A percentile compares a stretch with the other conserved stretches of the same genome.
phyloP scores from a whole-genome alignment of 768 basidiomycete genomes.

The Lanmaoa rubissima region DNA sequence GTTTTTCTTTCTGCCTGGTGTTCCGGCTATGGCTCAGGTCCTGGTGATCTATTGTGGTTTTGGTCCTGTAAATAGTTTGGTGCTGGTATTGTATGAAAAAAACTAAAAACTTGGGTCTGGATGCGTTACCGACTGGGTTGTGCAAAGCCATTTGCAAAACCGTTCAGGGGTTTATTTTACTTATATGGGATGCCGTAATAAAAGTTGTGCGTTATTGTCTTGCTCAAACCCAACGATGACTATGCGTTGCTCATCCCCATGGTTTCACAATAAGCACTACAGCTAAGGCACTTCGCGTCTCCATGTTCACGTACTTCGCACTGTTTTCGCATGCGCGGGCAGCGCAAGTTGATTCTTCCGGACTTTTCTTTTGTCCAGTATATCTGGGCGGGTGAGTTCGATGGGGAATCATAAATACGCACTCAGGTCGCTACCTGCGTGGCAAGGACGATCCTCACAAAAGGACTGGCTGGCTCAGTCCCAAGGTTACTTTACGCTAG shows the following conservation, averaged over 20 bases:
- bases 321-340: not conserved
- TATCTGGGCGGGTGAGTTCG: not conserved
- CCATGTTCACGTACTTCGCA: constrained; percentile 21
- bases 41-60: not conserved
- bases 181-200: constrained; percentile 7
- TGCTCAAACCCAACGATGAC: constrained; percentile 12
- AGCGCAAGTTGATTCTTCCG: constrained; percentile 1
- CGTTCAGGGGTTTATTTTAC: constrained; percentile 14
- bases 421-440: not conserved
- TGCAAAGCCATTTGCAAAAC: not conserved
- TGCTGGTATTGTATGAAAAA: no score
- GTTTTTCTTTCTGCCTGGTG: no score
- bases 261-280: constrained; percentile 30
- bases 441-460: constrained; percentile 17
- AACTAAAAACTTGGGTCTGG: no score
- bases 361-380: constrained; percentile 23
- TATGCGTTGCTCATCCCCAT: constrained; percentile 21
- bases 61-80: not conserved
- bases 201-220: constrained; percentile 23
- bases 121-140: not conserved
- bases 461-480: constrained; percentile 33
- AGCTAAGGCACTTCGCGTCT: constrained; percentile 15
- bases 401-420: constrained; percentile 24
- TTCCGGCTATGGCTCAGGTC: no score
- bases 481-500: constrained; percentile 14